Evolutionary conservation across 2,329 filamentous ascomycete genomes (phyloP), one percentile per base, ranked within the genome.

Genomic region (Sporothrix pseudoabietina): DNA sequence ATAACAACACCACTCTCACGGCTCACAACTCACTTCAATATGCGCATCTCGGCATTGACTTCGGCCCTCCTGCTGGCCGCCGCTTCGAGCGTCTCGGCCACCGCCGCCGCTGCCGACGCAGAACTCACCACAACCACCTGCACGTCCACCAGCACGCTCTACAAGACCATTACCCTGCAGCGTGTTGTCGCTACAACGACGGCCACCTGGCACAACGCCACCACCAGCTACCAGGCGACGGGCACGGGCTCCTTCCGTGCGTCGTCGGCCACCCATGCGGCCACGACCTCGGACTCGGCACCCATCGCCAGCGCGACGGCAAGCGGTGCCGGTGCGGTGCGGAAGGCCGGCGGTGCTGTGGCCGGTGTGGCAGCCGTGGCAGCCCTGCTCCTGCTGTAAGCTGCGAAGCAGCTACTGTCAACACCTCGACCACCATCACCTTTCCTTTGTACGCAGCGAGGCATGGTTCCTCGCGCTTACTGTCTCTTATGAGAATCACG

Each of bases 301-400:
- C 76, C 78, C 44, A 79, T 81, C 63, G 78, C 82, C n/a, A 79
- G 81, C 55, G 78, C 81, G 65, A 82, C 82, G 74, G 79, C 79
- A 71, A 84, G 80, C 77, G 85, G 83, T 74, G 86, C 80, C n/a
- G 78, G 80, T 63, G 78, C 87, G 14, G 84, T 87, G 54, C 85
- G 83, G n/a, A 86, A 84, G 70, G 77, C 87, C 63, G 83, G 83
- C 59, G 87, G 85, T 71, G 83, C 87, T 76, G 78, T 84, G 47
- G 86, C 85, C 71, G 83, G 87, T 77, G 78, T 71, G 2, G 74
- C 71, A 16, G 69, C 69, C 44, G 39, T 75, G 68, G 74, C 86
- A n/a, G 82, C 82, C 65, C 84, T 84, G 19, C 85, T 83, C n/a
- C 75, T 89, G 73, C 80, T 89, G 78, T 89, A 87, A 83, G 8